Percentiles rank a stretch among this genome's conserved stretches.
These are phyloP conservation scores for Papiliotrema terrestris DNA, from an alignment of 1,284 basidiomycete genomes.

Conservation along the genomic window DNA sequence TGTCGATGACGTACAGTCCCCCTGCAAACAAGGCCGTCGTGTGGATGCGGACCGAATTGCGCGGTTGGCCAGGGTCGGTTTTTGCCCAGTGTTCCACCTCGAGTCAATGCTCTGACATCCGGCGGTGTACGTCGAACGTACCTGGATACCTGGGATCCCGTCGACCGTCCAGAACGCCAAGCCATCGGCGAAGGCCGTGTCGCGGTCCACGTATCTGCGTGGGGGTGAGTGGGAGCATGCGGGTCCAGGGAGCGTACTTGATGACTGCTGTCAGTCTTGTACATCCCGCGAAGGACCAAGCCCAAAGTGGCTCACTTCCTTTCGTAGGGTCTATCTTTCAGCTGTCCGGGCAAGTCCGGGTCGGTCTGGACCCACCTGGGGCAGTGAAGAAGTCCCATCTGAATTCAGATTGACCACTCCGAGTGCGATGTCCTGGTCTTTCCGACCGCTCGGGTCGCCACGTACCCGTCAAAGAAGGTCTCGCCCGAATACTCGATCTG, in stretches of 20 bases:
- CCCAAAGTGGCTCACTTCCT: constrained; percentile 41
- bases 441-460: not conserved
- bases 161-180: constrained; percentile 34
- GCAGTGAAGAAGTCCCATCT: constrained; percentile 7
- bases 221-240: not conserved
- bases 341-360: not conserved
- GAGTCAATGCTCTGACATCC: not conserved
- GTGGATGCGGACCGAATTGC: constrained; percentile 60
- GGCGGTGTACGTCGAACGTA: constrained; percentile 1
- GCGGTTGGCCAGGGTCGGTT: constrained; percentile 15
- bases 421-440: too few relatives aligned
- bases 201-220: constrained; percentile 23
- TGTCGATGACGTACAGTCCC: constrained; percentile 76
- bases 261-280: constrained; percentile 1
- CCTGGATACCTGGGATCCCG: constrained; percentile 35
- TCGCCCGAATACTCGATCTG: constrained; percentile 36
- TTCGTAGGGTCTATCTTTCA: constrained; percentile 34
- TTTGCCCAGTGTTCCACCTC: constrained; percentile 40
- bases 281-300: not conserved
- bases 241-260: not conserved
- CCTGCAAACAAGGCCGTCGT: constrained; percentile 62
- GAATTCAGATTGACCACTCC: not conserved
- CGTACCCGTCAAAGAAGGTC: constrained; percentile 45
- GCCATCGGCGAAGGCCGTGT: constrained; percentile 22
- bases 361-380: not conserved